Base-by-base conservation (phyloP, 2,329 filamentous ascomycete genomes). In the Calonectria henricotiae region DNA sequence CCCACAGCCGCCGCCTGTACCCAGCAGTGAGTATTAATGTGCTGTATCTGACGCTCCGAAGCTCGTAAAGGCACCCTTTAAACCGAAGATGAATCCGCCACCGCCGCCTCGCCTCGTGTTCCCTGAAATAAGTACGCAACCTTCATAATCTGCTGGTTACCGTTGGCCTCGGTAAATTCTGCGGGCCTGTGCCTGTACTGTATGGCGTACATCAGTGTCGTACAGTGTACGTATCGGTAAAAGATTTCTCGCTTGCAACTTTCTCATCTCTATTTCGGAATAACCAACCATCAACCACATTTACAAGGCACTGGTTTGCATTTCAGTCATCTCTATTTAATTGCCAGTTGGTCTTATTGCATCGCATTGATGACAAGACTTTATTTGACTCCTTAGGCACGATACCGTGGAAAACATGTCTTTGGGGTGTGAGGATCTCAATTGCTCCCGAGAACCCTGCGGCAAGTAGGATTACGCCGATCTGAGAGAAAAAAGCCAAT, bases 71-170 rank as follows among this genome's bases (percentile, higher is more conserved):
- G 65, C 67, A 70, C 73, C 76, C 73, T 75, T 78, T 78, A 65
- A 78, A 71, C 76, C 76, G 76, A 75, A 65, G 68, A 69, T 46
- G 27, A 76, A 67, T 70, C 76, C 75, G 76, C 76, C 76, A 78
- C 76, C 76, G 68, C 72, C 71, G 64, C 67, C 67, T 77, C 68
- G 69, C 67, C 73, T 71, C 49, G 69, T 76, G 70, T 75, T 71
- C 60, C 65, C 67, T 66, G 44, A 67, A 69, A 64, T 62, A 61
- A 61, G 51, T 67, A 51, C n/a, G 20, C 54, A 60, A 46, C 49
- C 60, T 72, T 73, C 65, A 68, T 72, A 72, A 74, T 73, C 62
- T 72, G 60, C 41, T 68, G 49, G 62, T 65, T 17, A 49, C 65
- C 43, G 65, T 69, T 73, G 71, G 71, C 71, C 73, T 74, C 72